Percentiles rank a stretch among this genome's conserved stretches.
Conservation (phyloP, 2,329 filamentous ascomycete genomes). For the Pseudogymnoascus sp. region DNA sequence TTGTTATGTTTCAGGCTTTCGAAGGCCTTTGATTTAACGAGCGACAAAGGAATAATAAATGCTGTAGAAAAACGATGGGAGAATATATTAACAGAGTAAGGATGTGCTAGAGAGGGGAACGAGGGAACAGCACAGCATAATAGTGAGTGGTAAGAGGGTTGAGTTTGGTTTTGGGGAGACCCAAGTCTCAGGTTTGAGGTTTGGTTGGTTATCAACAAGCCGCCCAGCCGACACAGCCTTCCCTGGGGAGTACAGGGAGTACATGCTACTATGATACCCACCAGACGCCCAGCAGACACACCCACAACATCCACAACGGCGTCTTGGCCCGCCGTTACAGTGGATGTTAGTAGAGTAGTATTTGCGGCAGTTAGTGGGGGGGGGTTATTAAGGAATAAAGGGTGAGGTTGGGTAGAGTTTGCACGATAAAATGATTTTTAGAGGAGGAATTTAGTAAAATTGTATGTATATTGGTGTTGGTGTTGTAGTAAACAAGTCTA, state of each 20-base stretch:
- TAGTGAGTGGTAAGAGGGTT: neutral
- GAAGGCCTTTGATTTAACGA: conserved; percentile 2
- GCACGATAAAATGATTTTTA: neutral
- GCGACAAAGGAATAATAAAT: conserved; percentile 6
- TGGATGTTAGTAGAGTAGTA: neutral
- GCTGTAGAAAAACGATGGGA: neutral
- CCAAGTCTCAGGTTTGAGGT: conserved; percentile 8
- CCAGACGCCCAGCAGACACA: neutral
- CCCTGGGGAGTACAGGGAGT: neutral
- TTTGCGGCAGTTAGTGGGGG: neutral
- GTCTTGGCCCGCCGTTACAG: neutral
- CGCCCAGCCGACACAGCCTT: conserved; percentile 6
- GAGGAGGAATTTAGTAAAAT: neutral
- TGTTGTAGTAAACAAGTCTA: neutral
- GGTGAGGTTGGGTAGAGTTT: neutral
- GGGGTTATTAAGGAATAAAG: neutral
- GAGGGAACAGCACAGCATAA: neutral
- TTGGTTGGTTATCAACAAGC: conserved; percentile 1
- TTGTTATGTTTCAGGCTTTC: neutral
- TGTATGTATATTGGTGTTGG: neutral
- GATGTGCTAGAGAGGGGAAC: neutral
- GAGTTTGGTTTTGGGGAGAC: conserved; percentile 1
- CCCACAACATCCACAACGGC: neutral
- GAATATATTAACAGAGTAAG: neutral
- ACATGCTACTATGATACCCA: neutral